phyloP scores from a whole-genome alignment of 331 rosid genomes.

The Pyrus hybrid region DNA sequence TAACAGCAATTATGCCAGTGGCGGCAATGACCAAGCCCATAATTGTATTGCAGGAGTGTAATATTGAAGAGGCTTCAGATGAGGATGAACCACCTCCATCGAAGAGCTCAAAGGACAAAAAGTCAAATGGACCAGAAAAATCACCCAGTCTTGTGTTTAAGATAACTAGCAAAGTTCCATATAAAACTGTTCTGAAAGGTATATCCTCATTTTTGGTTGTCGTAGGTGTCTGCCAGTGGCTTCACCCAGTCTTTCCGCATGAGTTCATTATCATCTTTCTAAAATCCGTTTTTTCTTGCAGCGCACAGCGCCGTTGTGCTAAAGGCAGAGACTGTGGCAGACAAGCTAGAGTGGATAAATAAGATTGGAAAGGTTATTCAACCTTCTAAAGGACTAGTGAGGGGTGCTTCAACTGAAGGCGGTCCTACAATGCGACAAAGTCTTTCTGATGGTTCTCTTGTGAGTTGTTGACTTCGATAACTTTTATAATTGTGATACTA shows the following conservation, averaged over 20 bases:
- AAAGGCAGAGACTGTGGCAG: slow-evolving; percentile 88
- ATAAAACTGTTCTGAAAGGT: slow-evolving; percentile 96
- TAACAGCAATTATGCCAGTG: not conserved
- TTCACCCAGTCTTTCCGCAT: not conserved
- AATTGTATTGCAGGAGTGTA: slow-evolving; percentile 36
- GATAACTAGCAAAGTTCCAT: slow-evolving; percentile 86
- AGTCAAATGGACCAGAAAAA: slow-evolving; percentile 49
- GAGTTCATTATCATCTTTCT: not conserved
- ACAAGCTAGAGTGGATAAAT: slow-evolving; percentile 81
- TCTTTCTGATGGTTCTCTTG: slow-evolving; percentile 93
- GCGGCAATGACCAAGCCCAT: not conserved
- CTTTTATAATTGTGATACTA: not conserved
- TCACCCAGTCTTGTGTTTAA: slow-evolving; percentile 69
- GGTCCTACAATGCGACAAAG: slow-evolving; percentile 76
- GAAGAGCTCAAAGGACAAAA: slow-evolving; percentile 50
- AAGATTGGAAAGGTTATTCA: slow-evolving; percentile 68
- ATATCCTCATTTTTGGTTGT: not conserved
- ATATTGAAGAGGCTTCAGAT: slow-evolving; percentile 40
- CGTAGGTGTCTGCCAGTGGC: not conserved
- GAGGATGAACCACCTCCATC: slow-evolving; percentile 34
- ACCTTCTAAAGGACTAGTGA: slow-evolving; percentile 52
- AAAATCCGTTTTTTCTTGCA: slow-evolving; percentile 29
- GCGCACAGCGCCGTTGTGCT: slow-evolving; percentile 78
- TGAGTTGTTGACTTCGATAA: slow-evolving; percentile 25
- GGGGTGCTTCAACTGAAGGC: slow-evolving; percentile 44